phyloP scores from a whole-genome alignment of 345 rosid species.

The Populus deltoides region DNA sequence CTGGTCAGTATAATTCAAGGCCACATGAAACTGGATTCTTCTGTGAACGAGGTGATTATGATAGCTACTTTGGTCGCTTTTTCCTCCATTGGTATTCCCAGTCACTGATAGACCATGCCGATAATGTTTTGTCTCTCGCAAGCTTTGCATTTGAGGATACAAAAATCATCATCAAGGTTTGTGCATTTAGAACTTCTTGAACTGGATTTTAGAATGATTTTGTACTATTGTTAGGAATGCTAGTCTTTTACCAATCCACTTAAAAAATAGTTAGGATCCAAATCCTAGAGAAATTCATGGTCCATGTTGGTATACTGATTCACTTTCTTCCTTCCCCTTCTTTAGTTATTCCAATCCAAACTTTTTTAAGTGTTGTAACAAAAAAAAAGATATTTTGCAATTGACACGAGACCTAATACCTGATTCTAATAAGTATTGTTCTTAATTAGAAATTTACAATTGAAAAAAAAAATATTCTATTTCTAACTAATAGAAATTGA shows the following conservation, averaged over 20 bases:
- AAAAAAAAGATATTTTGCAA: neutral
- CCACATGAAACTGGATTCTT: slow-evolving; percentile 95
- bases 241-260: no score
- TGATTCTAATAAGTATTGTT: no score
- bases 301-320: neutral
- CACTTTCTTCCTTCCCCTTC: neutral
- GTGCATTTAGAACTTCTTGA: no score
- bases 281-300: no score
- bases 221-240: no score
- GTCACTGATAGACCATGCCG: slow-evolving; percentile 64
- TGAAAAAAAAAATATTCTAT: no score
- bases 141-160: slow-evolving; percentile 78
- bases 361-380: neutral
- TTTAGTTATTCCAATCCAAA: neutral
- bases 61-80: slow-evolving; percentile 90
- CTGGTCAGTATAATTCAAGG: slow-evolving; percentile 81
- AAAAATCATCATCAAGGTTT: slow-evolving; percentile 73
- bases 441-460: no score
- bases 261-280: no score
- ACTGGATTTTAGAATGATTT: no score
- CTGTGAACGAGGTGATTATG: slow-evolving; percentile 88
- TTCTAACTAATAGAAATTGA: no score
- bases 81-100: slow-evolving; percentile 90
- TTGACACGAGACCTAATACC: neutral
- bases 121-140: slow-evolving; percentile 78